Conservation (phyloP, 2,329 filamentous ascomycete species). For the Sporothrix dimorphospora region DNA sequence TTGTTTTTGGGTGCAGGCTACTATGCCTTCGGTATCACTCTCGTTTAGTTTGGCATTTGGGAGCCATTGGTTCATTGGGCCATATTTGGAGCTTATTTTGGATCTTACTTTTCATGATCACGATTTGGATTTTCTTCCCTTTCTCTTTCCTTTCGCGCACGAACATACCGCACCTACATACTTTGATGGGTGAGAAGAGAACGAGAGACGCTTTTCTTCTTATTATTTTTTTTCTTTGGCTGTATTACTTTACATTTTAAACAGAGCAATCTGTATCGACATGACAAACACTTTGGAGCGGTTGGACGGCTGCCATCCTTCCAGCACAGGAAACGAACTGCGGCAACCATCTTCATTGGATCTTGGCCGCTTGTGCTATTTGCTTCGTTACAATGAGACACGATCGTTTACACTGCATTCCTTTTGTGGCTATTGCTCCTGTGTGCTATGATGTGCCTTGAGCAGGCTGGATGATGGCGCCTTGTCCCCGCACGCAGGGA, state of each 20-base stretch:
- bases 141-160: background rate
- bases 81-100: background rate
- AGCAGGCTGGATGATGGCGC: background rate
- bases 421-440: background rate
- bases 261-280: conserved; percentile 32
- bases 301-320: background rate
- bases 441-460: background rate
- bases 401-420: background rate
- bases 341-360: background rate
- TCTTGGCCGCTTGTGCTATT: background rate
- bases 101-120: background rate
- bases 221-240: conserved; percentile 2
- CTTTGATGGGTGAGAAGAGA: background rate
- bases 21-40: background rate
- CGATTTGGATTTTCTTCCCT: background rate
- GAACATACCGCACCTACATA: background rate
- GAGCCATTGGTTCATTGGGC: background rate
- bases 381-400: background rate
- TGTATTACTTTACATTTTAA: conserved; percentile 25
- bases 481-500: background rate
- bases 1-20: background rate
- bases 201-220: background rate
- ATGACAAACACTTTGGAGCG: background rate
- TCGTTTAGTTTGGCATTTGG: background rate
- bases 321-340: background rate